phyloP scores from a whole-genome alignment of 2,329 filamentous ascomycete species.

The Colletotrichum siamense region DNA sequence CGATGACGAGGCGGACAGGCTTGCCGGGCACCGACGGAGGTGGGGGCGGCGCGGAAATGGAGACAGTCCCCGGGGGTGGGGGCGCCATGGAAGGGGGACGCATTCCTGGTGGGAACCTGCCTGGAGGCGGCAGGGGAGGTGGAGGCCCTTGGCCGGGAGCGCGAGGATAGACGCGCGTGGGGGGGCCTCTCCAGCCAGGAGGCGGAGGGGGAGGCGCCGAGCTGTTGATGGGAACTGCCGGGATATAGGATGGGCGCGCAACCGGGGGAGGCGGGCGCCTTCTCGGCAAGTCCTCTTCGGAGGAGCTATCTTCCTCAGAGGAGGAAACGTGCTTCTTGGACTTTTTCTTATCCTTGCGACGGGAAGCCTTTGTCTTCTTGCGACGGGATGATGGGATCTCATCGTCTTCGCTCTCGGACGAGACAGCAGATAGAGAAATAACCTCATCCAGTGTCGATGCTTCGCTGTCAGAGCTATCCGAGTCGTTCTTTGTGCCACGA shows the following conservation, averaged over 20 bases:
- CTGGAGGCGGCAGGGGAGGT: background rate
- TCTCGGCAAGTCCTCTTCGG: conserved; percentile 26
- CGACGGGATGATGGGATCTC: background rate
- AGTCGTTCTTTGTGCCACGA: conserved; percentile 14
- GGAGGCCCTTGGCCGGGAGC: background rate
- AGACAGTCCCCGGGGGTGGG: background rate
- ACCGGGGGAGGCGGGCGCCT: conserved; percentile 13
- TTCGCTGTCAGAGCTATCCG: conserved; percentile 9
- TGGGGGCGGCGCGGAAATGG: background rate
- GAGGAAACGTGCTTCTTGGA: background rate
- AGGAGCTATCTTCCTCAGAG: background rate
- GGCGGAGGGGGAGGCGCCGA: conserved; percentile 11
- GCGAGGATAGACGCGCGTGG: conserved; percentile 19
- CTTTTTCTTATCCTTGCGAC: conserved; percentile 8
- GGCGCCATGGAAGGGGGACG: background rate
- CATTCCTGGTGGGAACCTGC: background rate
- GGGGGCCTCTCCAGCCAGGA: conserved; percentile 11
- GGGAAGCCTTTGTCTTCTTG: conserved; percentile 3
- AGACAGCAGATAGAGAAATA: background rate
- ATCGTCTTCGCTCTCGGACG: conserved; percentile 7
- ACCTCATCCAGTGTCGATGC: conserved; percentile 11
- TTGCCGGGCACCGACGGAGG: conserved; percentile 17
- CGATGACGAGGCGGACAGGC: conserved; percentile 30
- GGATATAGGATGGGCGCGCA: conserved; percentile 25
- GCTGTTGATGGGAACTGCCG: conserved; percentile 11